Conservation (phyloP, 495 filamentous ascomycete species). For the Aspergillus carlsbadensis region DNA sequence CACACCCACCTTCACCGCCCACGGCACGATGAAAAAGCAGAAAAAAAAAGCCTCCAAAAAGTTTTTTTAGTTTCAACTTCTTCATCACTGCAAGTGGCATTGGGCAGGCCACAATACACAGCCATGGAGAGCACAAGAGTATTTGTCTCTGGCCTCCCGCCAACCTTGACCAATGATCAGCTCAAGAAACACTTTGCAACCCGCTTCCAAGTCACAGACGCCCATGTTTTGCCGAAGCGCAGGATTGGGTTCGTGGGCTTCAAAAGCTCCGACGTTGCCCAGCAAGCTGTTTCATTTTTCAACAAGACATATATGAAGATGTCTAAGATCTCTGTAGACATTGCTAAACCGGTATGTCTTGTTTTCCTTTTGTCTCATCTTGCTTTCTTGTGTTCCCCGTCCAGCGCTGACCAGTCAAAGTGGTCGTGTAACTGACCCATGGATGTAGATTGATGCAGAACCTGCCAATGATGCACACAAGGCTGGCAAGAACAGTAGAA, state of each 20-base stretch:
- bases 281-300: slow-evolving; percentile 85
- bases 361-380: not conserved
- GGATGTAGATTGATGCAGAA: slow-evolving; percentile 39
- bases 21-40: slow-evolving; percentile 30
- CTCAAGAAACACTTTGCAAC: slow-evolving; percentile 84
- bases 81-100: slow-evolving; percentile 18
- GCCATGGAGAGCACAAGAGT: slow-evolving; percentile 65
- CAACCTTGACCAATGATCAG: slow-evolving; percentile 70
- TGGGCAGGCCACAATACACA: slow-evolving; percentile 16
- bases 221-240: slow-evolving; percentile 81
- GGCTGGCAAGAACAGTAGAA: slow-evolving; percentile 23
- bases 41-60: slow-evolving; percentile 31
- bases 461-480: slow-evolving; percentile 34
- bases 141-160: slow-evolving; percentile 85
- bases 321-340: slow-evolving; percentile 91
- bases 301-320: slow-evolving; percentile 92
- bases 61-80: slow-evolving; percentile 22
- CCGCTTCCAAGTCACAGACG: slow-evolving; percentile 77
- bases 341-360: slow-evolving; percentile 75
- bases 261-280: slow-evolving; percentile 76
- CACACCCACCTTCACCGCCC: slow-evolving; percentile 33
- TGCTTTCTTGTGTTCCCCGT: slow-evolving; percentile 20
- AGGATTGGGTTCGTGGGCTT: slow-evolving; percentile 96
- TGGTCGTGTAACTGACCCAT: slow-evolving; percentile 48
- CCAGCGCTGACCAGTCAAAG: slow-evolving; percentile 46